These are phyloP conservation scores for Paxillus involutus DNA, from an alignment of 768 basidiomycete species.

Conservation along the genomic window DNA sequence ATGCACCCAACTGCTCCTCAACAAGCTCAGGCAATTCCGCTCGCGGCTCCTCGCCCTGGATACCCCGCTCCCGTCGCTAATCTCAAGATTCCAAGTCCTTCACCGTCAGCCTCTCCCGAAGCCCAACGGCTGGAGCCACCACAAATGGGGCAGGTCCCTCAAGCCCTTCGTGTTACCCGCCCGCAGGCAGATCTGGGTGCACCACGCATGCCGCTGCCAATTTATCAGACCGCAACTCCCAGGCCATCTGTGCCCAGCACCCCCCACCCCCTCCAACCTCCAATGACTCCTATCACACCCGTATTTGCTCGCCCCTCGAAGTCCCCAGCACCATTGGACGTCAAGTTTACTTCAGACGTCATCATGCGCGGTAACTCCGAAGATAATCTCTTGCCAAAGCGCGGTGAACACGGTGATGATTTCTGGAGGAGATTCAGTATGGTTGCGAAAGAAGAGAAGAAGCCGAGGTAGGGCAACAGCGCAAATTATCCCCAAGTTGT, in stretches of 20 bases:
- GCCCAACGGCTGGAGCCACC: conserved; percentile 17
- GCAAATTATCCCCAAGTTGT: not conserved
- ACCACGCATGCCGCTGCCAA: conserved; percentile 31
- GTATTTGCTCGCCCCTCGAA: conserved; percentile 67
- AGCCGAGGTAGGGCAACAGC: conserved; percentile 39
- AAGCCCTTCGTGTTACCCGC: conserved; percentile 19
- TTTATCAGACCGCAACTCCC: conserved; percentile 29
- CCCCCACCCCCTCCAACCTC: conserved; percentile 76
- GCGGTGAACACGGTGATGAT: conserved; percentile 77
- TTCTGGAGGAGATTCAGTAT: conserved; percentile 89
- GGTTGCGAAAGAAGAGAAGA: conserved; percentile 70
- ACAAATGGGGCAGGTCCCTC: conserved; percentile 32
- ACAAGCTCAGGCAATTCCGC: conserved; percentile 37
- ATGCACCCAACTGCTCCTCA: conserved; percentile 28
- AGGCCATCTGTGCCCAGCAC: conserved; percentile 43
- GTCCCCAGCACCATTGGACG: conserved; percentile 34
- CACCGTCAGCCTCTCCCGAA: conserved; percentile 38
- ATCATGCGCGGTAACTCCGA: conserved; percentile 73
- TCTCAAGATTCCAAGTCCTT: conserved; percentile 55
- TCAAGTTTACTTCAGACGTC: conserved; percentile 48
- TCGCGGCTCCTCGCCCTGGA: conserved; percentile 72
- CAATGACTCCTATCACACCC: conserved; percentile 77
- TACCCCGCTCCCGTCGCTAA: conserved; percentile 71
- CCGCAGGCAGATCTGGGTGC: conserved; percentile 15
- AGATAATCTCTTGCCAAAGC: conserved; percentile 61